Base-by-base conservation (phyloP, 345 rosid genomes). In the Leavenworthia alabamica region DNA sequence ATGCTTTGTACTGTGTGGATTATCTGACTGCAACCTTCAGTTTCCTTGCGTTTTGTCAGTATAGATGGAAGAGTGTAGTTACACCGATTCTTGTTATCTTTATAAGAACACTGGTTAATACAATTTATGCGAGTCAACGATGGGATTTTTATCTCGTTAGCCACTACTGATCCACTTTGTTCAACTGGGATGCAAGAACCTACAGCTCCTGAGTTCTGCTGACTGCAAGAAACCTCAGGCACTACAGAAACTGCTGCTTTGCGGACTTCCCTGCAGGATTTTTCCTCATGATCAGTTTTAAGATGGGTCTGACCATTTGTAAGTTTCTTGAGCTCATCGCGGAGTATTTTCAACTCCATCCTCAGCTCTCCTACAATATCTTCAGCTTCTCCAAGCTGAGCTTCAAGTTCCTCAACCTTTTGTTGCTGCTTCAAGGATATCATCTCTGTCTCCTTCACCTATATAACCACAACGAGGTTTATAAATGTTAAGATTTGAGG, bases 301-400 rank as follows among this genome's bases (percentile, higher is more conserved):
- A 17, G 48, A 56, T 71, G 29, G 56, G 46, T 23, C 56, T 70
- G 70, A 20, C 53, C 44, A 51, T 33, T 62, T 2, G 60, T 56
- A 45, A 69, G 65, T 71, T 50, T 82, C 57, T 81, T 88, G 67
- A 84, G 75, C 77, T 83, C 89, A 60, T 77, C 83, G 32, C 70
- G 94, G 17, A 75, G 68, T 71, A 75, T 79, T 65, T 79, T 79
- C 75, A 88, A 77, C 63, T 90, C 96, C 64, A 78, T 72, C 72
- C 90, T 80, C 49, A 91, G 88, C 62, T 88, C 98, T 77, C 80
- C 81, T 27, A 84, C 96, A 39, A 83, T 81, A 73, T 83, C 91
- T 76, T 86, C 86, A 56, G 96, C 91, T 80, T 88, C 98, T 56
- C 86, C 88, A 23, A 91, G 82, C 71, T 78, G 98, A 66, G 92